Evolutionary conservation across 2,329 filamentous ascomycete genomes (phyloP), one percentile per base, ranked within the genome.

Genomic region (Fulvia fulva): DNA sequence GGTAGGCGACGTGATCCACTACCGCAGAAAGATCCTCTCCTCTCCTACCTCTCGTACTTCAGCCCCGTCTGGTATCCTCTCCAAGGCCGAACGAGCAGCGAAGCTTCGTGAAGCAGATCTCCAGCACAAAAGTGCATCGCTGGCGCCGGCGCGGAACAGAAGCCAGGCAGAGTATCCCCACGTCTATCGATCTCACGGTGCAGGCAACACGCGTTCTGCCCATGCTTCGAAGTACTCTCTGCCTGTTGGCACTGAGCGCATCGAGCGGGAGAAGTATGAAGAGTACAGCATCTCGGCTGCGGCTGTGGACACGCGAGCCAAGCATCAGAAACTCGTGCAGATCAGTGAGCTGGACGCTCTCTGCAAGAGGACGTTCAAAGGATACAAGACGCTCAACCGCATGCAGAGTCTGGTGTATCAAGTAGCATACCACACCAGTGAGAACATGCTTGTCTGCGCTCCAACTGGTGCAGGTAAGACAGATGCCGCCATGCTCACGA

Each of bases 391-490:
- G 2, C 82, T 99, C 59, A 99, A 99, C 70, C 88, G 95, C 26
- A 99, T 99, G 95, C 94, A 99, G 77, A 97, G 92, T 72, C 80
- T 99, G 50, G 90, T 97, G 0, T 96, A 96, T 68, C 91, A 91
- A 0, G 90, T 99, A 5, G 94, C 92, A 0, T 97, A 99, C 76
- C 90, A 88, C 72, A 97, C 91, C 1, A 96, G 87, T 70, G 94
- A 99, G 76, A 99, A 99, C 67, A 97, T 99, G 93, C 84, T 99
- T 53, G 95, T 99, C 59, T 99, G 94, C 74, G 94, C 94, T 22
- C 94, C 94, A 4, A 99, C 94, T 55, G 94, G 94, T 76, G 83
- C 80, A 26, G 94, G 94, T 85, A 99, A 99, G 82, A 99, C 94
- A 1, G 94, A 99, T 75, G 94, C 93, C 28, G 95, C 94, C 8